Evolutionary conservation across 352 stramenopile species (phyloP).

Genomic region (Phytopythium boreale): DNA sequence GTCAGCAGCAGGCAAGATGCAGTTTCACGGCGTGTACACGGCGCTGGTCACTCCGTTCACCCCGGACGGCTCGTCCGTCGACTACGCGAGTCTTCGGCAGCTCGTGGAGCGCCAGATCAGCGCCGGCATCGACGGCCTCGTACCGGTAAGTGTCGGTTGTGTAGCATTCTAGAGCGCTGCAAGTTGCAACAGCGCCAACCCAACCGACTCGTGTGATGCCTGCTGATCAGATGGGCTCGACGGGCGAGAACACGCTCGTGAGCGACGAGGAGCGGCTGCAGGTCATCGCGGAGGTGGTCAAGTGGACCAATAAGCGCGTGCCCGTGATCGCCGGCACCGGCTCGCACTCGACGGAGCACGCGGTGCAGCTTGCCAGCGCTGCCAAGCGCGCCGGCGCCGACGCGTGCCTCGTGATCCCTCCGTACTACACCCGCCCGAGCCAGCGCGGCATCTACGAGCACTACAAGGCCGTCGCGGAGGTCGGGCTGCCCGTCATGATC

Average conservation of each 20-base stretch:
- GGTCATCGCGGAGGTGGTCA: slow-evolving; percentile 87
- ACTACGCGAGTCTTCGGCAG: slow-evolving; percentile 86
- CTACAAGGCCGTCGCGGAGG: slow-evolving; percentile 76
- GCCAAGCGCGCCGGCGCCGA: slow-evolving; percentile 92
- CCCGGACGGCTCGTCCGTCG: slow-evolving; percentile 80
- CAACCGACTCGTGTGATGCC: neutral
- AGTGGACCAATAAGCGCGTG: slow-evolving; percentile 73
- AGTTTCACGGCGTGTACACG: slow-evolving; percentile 76
- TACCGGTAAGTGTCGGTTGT: slow-evolving; percentile 54
- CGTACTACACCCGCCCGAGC: slow-evolving; percentile 97
- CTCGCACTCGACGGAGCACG: slow-evolving; percentile 85
- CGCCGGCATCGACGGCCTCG: slow-evolving; percentile 93
- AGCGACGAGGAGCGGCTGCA: slow-evolving; percentile 91
- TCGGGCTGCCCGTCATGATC: slow-evolving; percentile 91
- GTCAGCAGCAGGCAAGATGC: slow-evolving; percentile 26
- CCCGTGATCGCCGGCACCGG: slow-evolving; percentile 95
- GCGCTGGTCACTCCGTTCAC: slow-evolving; percentile 96
- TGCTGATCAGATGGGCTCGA: slow-evolving; percentile 86
- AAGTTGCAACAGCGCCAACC: neutral
- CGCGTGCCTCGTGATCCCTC: slow-evolving; percentile 93
- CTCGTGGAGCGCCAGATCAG: slow-evolving; percentile 90
- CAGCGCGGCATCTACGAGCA: slow-evolving; percentile 93
- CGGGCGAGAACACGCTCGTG: slow-evolving; percentile 92
- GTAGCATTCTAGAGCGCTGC: neutral
- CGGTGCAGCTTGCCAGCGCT: slow-evolving; percentile 60